phyloP scores from a whole-genome alignment of 768 basidiomycete genomes.

The Candolleomyces efflorescens region DNA sequence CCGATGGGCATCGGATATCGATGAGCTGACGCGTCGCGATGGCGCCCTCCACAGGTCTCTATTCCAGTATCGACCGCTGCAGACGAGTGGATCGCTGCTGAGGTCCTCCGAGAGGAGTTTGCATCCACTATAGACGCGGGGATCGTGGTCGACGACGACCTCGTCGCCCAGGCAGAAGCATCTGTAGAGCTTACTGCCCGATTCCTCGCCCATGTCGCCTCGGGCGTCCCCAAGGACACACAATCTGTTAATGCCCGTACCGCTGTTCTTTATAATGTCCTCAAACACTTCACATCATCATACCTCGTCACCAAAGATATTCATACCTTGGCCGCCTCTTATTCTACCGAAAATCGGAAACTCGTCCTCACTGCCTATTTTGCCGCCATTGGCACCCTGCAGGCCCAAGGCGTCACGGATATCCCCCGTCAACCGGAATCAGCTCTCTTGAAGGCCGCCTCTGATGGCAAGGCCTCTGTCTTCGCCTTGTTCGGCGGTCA shows the following conservation, averaged over 20 bases:
- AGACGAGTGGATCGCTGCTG: constrained; percentile 90
- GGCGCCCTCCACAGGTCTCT: constrained; percentile 50
- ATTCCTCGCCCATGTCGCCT: constrained; percentile 76
- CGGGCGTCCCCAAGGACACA: constrained; percentile 53
- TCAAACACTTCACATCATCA: constrained; percentile 72
- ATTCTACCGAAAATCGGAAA: constrained; percentile 72
- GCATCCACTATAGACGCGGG: constrained; percentile 50
- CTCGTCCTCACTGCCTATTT: constrained; percentile 78
- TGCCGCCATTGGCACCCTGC: constrained; percentile 65
- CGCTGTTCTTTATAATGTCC: constrained; percentile 67
- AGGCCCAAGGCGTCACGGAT: constrained; percentile 46
- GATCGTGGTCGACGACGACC: constrained; percentile 46
- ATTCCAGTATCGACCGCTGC: constrained; percentile 79
- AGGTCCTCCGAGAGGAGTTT: constrained; percentile 89
- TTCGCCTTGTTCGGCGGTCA: constrained; percentile 98
- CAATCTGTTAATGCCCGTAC: constrained; percentile 50
- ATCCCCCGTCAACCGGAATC: constrained; percentile 61
- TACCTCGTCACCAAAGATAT: constrained; percentile 75
- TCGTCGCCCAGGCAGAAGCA: constrained; percentile 57
- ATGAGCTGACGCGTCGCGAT: constrained; percentile 2
- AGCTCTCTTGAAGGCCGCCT: constrained; percentile 63
- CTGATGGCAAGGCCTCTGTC: constrained; percentile 62
- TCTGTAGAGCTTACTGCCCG: constrained; percentile 75
- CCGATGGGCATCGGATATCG: neutral
- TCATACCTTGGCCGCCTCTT: constrained; percentile 74